A percentile compares a stretch with the other conserved stretches of the same genome.
Evolutionary conservation across 495 filamentous ascomycete genomes (phyloP).

Genomic region (Penicillium coffeae): DNA sequence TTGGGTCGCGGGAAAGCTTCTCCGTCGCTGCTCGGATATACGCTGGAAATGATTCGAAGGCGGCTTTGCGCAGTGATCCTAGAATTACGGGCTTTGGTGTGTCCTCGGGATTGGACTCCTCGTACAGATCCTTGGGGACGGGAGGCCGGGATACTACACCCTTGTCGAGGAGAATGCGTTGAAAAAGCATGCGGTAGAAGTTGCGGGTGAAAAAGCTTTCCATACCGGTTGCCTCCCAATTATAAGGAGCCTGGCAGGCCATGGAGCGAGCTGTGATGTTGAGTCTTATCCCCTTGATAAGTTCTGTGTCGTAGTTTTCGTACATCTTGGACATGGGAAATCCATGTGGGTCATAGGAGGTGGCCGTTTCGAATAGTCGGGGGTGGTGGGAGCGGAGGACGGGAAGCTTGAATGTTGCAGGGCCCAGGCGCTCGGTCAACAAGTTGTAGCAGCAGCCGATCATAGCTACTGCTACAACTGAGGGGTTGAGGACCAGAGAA

Average conservation of each 20-base stretch:
- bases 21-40: constrained; percentile 77
- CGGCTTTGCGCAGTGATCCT: constrained; percentile 75
- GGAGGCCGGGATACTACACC: constrained; percentile 63
- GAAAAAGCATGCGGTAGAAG: constrained; percentile 87
- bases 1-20: constrained; percentile 62
- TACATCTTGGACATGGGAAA: constrained; percentile 85
- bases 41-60: constrained; percentile 68
- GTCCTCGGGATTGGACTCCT: constrained; percentile 14
- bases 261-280: constrained; percentile 97
- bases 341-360: constrained; percentile 74
- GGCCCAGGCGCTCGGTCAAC: constrained; percentile 81
- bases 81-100: constrained; percentile 60
- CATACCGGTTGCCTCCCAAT: constrained; percentile 80
- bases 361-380: constrained; percentile 54
- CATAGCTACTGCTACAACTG: constrained; percentile 82
- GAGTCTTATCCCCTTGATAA: constrained; percentile 61
- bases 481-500: constrained; percentile 76
- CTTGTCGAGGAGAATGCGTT: constrained; percentile 82
- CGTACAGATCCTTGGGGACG: constrained; percentile 31
- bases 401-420: constrained; percentile 79
- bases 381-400: constrained; percentile 56
- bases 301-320: constrained; percentile 46
- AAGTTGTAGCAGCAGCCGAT: constrained; percentile 99
- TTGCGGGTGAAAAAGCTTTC: constrained; percentile 88
- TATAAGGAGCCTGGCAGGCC: constrained; percentile 90